These are phyloP conservation scores for Medicago ruthenica DNA, from an alignment of 306 rosid species.

Conservation along the genomic window DNA sequence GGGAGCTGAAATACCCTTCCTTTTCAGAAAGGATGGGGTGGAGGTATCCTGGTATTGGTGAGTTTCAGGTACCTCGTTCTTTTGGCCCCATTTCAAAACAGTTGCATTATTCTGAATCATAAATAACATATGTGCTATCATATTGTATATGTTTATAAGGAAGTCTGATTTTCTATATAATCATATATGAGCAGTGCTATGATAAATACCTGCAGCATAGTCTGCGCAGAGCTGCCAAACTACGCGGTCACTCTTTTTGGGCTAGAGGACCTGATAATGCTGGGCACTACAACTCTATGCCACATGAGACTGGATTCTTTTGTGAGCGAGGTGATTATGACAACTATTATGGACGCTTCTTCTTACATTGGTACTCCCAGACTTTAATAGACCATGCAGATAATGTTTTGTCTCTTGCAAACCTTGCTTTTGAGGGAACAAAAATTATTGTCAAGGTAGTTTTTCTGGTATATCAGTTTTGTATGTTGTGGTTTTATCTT, in stretches of 20 bases:
- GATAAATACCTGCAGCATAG: conserved; percentile 88
- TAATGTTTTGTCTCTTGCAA: conserved; percentile 93
- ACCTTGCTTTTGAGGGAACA: conserved; percentile 91
- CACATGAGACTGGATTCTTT: conserved; percentile 95
- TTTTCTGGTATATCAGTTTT: conserved; percentile 35
- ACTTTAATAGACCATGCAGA: conserved; percentile 82
- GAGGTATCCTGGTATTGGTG: conserved; percentile 99
- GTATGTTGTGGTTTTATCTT: conserved; percentile 30
- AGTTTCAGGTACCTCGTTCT: conserved; percentile 90
- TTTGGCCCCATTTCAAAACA: conserved; percentile 28
- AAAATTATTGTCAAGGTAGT: conserved; percentile 79
- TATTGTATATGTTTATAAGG: conserved; percentile 25
- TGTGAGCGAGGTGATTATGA: conserved; percentile 97
- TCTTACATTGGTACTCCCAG: conserved; percentile 96
- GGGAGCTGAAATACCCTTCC: conserved; percentile 97
- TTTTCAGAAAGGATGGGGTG: conserved; percentile 92
- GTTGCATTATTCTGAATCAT: conserved; percentile 25
- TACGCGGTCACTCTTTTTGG: conserved; percentile 94
- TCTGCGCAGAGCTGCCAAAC: conserved; percentile 80
- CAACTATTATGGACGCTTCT: conserved; percentile 97
- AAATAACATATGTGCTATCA: conserved; percentile 7
- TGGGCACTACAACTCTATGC: conserved; percentile 89
- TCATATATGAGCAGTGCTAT: conserved; percentile 71
- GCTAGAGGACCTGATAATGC: conserved; percentile 97
- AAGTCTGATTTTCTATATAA: conserved; percentile 38